phyloP scores from a whole-genome alignment of 2,329 filamentous ascomycete species.

The Apiospora hydei region DNA sequence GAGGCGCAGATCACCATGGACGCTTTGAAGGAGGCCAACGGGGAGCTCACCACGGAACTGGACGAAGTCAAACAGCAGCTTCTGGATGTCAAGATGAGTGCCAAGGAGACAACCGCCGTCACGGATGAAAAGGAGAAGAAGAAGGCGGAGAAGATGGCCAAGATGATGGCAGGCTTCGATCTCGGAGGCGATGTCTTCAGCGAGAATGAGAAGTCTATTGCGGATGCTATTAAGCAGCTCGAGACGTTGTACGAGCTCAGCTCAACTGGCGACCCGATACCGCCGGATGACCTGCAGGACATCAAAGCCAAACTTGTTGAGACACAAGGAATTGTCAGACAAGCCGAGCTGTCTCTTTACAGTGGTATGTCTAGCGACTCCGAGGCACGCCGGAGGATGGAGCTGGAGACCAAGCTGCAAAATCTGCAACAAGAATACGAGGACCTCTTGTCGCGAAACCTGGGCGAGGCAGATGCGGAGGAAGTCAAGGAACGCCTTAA shows the following conservation, averaged over 20 bases:
- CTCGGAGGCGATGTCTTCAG: conserved; percentile 92
- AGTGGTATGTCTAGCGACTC: conserved; percentile 70
- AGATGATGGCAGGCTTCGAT: conserved; percentile 99
- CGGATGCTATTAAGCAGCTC: conserved; percentile 82
- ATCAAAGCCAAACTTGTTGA: conserved; percentile 83
- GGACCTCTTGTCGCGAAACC: conserved; percentile 78
- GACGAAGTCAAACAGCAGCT: conserved; percentile 97
- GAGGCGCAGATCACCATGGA: conserved; percentile 98
- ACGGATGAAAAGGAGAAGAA: conserved; percentile 98
- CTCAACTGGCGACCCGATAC: conserved; percentile 78
- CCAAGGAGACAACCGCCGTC: conserved; percentile 88
- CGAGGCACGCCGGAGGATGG: conserved; percentile 72
- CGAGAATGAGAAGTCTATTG: conserved; percentile 86
- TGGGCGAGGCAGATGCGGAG: conserved; percentile 79
- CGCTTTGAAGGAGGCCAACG: conserved; percentile 92
- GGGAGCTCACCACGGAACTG: conserved; percentile 88
- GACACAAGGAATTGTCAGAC: conserved; percentile 89
- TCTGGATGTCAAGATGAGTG: conserved; percentile 93
- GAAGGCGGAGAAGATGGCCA: conserved; percentile 99
- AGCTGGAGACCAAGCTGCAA: conserved; percentile 79
- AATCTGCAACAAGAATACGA: conserved; percentile 85
- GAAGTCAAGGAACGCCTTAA: conserved; percentile 84
- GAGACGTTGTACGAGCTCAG: conserved; percentile 81
- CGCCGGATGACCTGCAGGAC: conserved; percentile 80
- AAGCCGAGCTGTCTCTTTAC: conserved; percentile 87